phyloP scores from a whole-genome alignment of 208 protist genomes.

The Naegleria fowleri region DNA sequence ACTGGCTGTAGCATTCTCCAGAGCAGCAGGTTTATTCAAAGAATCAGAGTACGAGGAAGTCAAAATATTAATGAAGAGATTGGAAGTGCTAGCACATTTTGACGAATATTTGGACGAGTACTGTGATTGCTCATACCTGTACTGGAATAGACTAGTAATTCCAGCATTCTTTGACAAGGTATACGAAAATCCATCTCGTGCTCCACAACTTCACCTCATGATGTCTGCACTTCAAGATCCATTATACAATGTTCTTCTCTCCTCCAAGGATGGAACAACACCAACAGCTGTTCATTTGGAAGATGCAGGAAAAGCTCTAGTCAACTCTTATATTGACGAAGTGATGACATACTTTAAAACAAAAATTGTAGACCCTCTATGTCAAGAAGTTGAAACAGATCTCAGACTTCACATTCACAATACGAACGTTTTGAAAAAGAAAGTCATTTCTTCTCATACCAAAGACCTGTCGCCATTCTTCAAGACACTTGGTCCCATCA shows the following conservation, averaged over 20 bases:
- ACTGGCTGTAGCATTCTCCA: conserved; percentile 58
- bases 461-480: conserved; percentile 70
- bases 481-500: conserved; percentile 60
- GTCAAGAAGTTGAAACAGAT: conserved; percentile 83
- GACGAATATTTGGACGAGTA: conserved; percentile 48
- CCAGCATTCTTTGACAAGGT: conserved; percentile 68
- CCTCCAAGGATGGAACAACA: conserved; percentile 19
- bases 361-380: conserved; percentile 60
- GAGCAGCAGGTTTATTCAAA: conserved; percentile 40
- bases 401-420: conserved; percentile 82
- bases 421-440: conserved; percentile 36
- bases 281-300: conserved; percentile 49
- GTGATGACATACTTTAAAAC: conserved; percentile 52
- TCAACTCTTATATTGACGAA: conserved; percentile 56
- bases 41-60: conserved; percentile 54
- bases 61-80: conserved; percentile 57
- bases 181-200: conserved; percentile 59
- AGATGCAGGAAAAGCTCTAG: conserved; percentile 36
- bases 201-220: conserved; percentile 58
- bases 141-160: conserved; percentile 70
- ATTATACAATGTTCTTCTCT: background rate
- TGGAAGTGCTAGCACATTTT: conserved; percentile 61
- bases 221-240: conserved; percentile 65
- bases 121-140: conserved; percentile 75
- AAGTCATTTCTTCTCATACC: background rate